A percentile compares a stretch with the other conserved stretches of the same genome.
Evolutionary conservation across 73 alveolate species (phyloP).

Genomic region (Paramecium sonneborni): DNA sequence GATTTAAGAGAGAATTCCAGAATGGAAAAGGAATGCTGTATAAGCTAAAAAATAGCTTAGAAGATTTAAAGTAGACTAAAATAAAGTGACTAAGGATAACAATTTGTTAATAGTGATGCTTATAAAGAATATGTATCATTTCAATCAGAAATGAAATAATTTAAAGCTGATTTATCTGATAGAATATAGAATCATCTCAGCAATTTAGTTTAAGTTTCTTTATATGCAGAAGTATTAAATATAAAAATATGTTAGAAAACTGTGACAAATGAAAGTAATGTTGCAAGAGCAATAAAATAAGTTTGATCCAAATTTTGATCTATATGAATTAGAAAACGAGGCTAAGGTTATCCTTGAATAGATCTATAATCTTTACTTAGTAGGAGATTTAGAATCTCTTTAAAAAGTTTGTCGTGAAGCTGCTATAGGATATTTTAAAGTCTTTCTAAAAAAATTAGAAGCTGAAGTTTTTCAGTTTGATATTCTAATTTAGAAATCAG

Average conservation of each 20-base stretch:
- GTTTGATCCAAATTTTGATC: conserved; percentile 36
- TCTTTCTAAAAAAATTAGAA: not conserved
- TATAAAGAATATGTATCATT: conserved; percentile 16
- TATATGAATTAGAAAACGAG: conserved; percentile 37
- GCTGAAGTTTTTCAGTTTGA: not conserved
- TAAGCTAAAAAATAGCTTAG: not conserved
- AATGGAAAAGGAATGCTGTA: conserved; percentile 39
- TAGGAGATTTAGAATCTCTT: conserved; percentile 17
- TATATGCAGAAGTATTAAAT: not conserved
- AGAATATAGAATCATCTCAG: not conserved
- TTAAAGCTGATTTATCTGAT: conserved; percentile 12
- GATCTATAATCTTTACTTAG: not conserved
- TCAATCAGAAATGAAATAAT: conserved; percentile 31
- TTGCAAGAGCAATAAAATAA: conserved; percentile 24
- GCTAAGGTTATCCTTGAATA: conserved; percentile 42
- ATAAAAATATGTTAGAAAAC: not conserved
- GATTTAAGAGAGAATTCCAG: conserved; percentile 50
- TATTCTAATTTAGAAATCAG: conserved; percentile 9
- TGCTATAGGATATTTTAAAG: conserved; percentile 29
- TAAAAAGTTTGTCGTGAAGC: conserved; percentile 44
- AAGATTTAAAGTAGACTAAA: conserved; percentile 26
- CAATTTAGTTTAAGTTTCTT: conserved; percentile 14
- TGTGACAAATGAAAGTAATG: conserved; percentile 37
- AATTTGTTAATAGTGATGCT: not conserved
- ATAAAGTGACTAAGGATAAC: not conserved